Evolutionary conservation across 148 eudicot species (phyloP).

Genomic region (Spergularia bocconei): DNA sequence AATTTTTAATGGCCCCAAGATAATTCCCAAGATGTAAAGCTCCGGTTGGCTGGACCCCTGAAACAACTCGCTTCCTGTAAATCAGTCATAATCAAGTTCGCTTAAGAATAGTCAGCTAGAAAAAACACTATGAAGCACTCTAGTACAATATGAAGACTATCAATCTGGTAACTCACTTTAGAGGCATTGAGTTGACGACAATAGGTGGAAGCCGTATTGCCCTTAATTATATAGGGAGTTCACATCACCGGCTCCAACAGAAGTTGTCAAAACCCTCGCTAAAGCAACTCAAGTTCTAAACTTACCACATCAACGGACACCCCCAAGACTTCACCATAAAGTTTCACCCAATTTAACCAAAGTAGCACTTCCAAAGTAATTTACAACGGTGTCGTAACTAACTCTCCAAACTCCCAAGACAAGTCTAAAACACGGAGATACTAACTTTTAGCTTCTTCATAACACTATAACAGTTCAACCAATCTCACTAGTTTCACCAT

Average conservation of each 20-base stretch:
- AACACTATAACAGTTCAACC: no score
- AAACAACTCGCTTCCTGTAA: constrained; percentile 87
- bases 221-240: background rate
- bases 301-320: no score
- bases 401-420: background rate
- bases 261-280: no score
- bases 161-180: background rate
- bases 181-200: background rate
- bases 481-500: background rate
- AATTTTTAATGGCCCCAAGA: constrained; percentile 92
- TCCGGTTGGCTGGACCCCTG: constrained; percentile 98
- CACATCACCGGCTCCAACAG: no score
- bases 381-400: background rate
- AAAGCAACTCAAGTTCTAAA: no score
- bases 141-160: background rate
- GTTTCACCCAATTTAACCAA: background rate
- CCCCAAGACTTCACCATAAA: no score
- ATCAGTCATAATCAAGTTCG: constrained; percentile 1
- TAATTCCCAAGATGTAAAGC: constrained; percentile 92
- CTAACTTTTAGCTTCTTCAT: background rate
- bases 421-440: background rate
- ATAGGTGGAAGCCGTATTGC: background rate
- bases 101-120: background rate
- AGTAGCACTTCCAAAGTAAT: background rate
- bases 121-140: no score